These are phyloP conservation scores for Trichophyton schoenleinii DNA, from an alignment of 2,329 filamentous ascomycete genomes.

Conservation along the genomic window DNA sequence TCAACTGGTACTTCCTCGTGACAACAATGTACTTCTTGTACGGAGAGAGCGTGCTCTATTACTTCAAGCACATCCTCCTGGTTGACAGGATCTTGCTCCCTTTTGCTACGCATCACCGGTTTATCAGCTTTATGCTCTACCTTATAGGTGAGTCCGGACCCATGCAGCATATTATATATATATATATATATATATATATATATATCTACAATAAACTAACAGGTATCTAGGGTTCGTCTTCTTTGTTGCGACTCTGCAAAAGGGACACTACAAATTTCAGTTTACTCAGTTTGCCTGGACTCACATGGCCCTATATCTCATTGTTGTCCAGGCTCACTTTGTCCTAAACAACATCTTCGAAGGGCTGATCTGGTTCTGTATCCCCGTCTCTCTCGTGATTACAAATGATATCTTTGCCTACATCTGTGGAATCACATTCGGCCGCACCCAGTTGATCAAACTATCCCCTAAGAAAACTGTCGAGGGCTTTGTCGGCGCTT, in stretches of 20 bases:
- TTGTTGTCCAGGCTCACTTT: conserved; percentile 95
- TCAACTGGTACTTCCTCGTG: conserved; percentile 99
- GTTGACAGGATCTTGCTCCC: conserved; percentile 88
- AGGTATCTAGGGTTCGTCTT: conserved; percentile 70
- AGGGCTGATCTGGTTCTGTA: conserved; percentile 99
- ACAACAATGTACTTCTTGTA: conserved; percentile 99
- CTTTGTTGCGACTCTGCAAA: conserved; percentile 88
- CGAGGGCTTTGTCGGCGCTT: conserved; percentile 89
- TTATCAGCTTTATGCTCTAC: conserved; percentile 98
- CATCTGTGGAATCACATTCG: conserved; percentile 92
- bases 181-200: neutral
- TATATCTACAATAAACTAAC: neutral
- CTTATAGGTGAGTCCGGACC: conserved; percentile 60
- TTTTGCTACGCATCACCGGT: conserved; percentile 90
- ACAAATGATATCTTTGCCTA: conserved; percentile 99
- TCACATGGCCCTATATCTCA: conserved; percentile 96
- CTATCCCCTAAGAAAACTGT: conserved; percentile 98
- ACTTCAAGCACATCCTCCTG: conserved; percentile 96
- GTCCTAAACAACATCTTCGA: conserved; percentile 99
- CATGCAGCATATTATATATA: neutral
- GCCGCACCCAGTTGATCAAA: conserved; percentile 92
- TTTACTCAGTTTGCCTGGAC: conserved; percentile 99
- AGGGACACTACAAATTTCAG: conserved; percentile 94
- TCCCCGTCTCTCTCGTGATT: conserved; percentile 87
- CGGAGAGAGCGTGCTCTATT: conserved; percentile 97